These are phyloP conservation scores for Komagataella mondaviorum DNA, from an alignment of 805 yeast species.

Conservation along the genomic window DNA sequence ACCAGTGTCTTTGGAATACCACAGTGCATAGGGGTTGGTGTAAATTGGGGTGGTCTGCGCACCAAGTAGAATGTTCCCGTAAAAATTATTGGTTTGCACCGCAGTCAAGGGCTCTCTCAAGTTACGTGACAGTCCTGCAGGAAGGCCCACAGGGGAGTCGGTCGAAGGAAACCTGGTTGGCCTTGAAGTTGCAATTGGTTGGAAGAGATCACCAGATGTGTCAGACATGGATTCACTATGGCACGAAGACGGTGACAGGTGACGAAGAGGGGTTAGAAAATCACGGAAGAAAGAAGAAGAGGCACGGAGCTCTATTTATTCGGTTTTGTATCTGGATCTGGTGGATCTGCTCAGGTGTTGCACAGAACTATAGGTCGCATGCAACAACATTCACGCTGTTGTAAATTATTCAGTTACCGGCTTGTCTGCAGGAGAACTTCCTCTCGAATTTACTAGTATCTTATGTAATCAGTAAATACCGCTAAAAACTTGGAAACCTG, in stretches of 20 bases:
- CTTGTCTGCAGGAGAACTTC: neutral
- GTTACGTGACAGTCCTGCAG: neutral
- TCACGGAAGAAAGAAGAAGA: too few relatives aligned
- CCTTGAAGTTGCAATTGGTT: neutral
- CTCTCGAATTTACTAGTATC: neutral
- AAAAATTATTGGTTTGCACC: conserved; percentile 67
- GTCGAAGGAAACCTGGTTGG: neutral
- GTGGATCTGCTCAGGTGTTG: neutral
- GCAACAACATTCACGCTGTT: neutral
- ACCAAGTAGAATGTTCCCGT: conserved; percentile 47
- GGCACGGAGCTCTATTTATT: too few relatives aligned
- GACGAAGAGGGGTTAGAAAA: neutral
- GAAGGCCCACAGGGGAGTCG: neutral
- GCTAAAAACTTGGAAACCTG: neutral
- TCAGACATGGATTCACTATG: neutral
- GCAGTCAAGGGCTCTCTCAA: conserved; percentile 12
- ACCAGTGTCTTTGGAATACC: conserved; percentile 19
- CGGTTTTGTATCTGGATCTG: neutral
- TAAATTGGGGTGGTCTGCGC: conserved; percentile 40
- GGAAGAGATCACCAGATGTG: neutral
- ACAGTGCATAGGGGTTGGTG: conserved; percentile 56
- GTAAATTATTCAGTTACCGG: too few relatives aligned
- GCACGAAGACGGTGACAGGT: neutral
- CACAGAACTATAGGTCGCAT: neutral
- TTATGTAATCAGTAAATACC: neutral